phyloP scores from a whole-genome alignment of 805 yeast species.

The Metschnikowia kunwiensis region DNA sequence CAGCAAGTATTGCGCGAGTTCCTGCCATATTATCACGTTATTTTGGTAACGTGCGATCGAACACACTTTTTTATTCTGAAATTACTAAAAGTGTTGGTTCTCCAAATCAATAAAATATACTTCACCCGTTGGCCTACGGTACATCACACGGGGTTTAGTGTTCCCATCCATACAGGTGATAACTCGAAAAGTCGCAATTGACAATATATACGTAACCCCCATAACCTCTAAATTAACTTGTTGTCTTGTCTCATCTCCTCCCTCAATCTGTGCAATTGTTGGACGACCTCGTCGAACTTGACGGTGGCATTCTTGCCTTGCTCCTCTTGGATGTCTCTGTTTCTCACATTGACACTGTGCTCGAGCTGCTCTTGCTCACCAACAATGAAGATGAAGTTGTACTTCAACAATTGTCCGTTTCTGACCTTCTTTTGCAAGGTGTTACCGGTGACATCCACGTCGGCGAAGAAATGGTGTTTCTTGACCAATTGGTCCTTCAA shows the following conservation, averaged over 20 bases:
- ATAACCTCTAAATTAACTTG: slow-evolving; percentile 23
- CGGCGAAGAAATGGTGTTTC: slow-evolving; percentile 81
- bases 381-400: slow-evolving; percentile 93
- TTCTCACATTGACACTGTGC: slow-evolving; percentile 87
- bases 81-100: too few species aligned
- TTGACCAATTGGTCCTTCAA: slow-evolving; percentile 65
- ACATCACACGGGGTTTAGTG: too few species aligned
- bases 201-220: slow-evolving; percentile 1
- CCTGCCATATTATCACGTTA: too few species aligned
- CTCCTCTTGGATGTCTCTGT: slow-evolving; percentile 89
- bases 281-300: slow-evolving; percentile 65
- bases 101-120: too few species aligned
- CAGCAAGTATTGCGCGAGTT: too few species aligned
- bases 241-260: slow-evolving; percentile 75
- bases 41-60: too few species aligned
- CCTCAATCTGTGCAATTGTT: slow-evolving; percentile 64
- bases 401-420: slow-evolving; percentile 90
- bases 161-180: too few species aligned
- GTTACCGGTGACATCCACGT: slow-evolving; percentile 90
- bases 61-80: too few species aligned
- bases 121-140: too few species aligned
- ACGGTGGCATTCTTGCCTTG: slow-evolving; percentile 91
- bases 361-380: slow-evolving; percentile 90
- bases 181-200: background rate
- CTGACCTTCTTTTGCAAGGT: slow-evolving; percentile 98